These are phyloP conservation scores for Kondoa malvinella DNA, from an alignment of 768 basidiomycete species.

Conservation along the genomic window DNA sequence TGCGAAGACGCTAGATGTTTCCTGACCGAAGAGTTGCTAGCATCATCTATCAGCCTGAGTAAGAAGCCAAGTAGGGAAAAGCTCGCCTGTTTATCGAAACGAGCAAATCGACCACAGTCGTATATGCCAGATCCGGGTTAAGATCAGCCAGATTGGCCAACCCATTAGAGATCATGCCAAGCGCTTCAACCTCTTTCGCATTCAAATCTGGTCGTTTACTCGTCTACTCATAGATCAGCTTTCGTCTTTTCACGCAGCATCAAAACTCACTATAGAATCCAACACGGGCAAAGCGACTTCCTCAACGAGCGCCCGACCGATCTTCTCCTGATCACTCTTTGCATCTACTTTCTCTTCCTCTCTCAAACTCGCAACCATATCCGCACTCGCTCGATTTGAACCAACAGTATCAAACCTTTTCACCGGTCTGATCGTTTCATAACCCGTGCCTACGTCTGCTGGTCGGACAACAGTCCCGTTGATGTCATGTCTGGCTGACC, in stretches of 20 bases:
- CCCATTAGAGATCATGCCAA: slow-evolving; percentile 76
- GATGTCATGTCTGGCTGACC: slow-evolving; percentile 18
- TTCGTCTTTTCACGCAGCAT: neutral
- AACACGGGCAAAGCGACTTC: slow-evolving; percentile 43
- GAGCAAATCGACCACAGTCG: slow-evolving; percentile 70
- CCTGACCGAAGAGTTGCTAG: slow-evolving; percentile 58
- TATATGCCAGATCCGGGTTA: slow-evolving; percentile 72
- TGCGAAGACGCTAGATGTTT: slow-evolving; percentile 62
- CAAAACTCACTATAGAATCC: slow-evolving; percentile 7
- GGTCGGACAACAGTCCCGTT: slow-evolving; percentile 22
- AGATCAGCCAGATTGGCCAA: slow-evolving; percentile 68
- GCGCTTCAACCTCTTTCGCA: slow-evolving; percentile 67
- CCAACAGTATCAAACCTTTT: slow-evolving; percentile 73
- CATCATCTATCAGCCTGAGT: neutral
- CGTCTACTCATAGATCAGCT: neutral
- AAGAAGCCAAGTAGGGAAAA: slow-evolving; percentile 8
- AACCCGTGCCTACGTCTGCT: slow-evolving; percentile 25
- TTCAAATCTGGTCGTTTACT: slow-evolving; percentile 26
- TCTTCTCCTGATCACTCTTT: slow-evolving; percentile 38
- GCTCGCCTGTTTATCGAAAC: slow-evolving; percentile 80
- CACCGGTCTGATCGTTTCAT: slow-evolving; percentile 74
- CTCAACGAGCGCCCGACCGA: slow-evolving; percentile 46
- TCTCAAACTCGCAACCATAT: slow-evolving; percentile 48
- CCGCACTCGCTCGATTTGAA: slow-evolving; percentile 58
- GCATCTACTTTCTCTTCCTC: slow-evolving; percentile 41